Evolutionary conservation across 192 early-diverging fungal genomes (phyloP).

Genomic region (Coemansia sp.): DNA sequence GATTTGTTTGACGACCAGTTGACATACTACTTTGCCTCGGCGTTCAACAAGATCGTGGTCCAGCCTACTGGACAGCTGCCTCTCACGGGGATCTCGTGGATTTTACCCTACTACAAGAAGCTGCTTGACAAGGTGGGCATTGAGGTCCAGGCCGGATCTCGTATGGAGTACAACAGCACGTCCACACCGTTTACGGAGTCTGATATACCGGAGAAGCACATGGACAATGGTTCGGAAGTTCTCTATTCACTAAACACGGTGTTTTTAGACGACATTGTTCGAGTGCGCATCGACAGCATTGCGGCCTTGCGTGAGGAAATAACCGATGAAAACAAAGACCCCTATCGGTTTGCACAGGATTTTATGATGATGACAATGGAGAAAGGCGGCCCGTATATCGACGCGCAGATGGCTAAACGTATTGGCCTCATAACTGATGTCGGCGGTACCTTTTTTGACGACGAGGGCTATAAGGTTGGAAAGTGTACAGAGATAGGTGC

Average conservation of each 20-base stretch:
- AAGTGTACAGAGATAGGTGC: constrained; percentile 1
- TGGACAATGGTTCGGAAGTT: constrained; percentile 62
- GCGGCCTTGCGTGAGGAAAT: neutral
- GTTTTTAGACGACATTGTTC: constrained; percentile 60
- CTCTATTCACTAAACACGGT: constrained; percentile 62
- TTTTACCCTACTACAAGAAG: constrained; percentile 62
- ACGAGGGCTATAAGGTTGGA: neutral
- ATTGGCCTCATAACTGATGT: neutral
- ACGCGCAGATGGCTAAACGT: neutral
- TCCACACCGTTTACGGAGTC: constrained; percentile 59
- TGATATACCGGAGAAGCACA: constrained; percentile 58
- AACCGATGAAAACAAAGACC: no score
- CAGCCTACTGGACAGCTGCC: no score
- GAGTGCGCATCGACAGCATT: constrained; percentile 26
- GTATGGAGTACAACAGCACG: constrained; percentile 68
- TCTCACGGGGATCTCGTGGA: no score
- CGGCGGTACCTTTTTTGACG: neutral
- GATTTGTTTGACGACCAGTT: no score
- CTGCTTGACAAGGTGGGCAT: constrained; percentile 64
- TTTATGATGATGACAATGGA: neutral
- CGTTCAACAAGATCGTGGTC: no score
- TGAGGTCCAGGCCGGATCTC: constrained; percentile 55
- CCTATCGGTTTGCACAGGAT: neutral
- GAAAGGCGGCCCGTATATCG: neutral
- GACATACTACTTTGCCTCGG: no score